Evolutionary conservation across 2,329 filamentous ascomycete species (phyloP).

Genomic region (Ceratocystis lukuohia): DNA sequence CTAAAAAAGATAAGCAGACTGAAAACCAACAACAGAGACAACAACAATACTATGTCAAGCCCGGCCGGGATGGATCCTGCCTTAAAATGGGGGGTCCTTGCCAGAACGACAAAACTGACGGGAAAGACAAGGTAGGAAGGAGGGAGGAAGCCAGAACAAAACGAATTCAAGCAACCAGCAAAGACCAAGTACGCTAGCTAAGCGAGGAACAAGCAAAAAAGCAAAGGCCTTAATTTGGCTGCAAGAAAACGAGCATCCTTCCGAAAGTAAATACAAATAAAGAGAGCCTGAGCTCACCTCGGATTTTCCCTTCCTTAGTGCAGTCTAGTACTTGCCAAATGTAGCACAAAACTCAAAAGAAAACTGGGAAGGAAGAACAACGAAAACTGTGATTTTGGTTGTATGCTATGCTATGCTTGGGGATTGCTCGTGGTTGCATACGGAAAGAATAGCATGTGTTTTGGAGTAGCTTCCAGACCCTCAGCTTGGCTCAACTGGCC

Average conservation of each 20-base stretch:
- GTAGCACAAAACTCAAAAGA: neutral
- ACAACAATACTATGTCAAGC: neutral
- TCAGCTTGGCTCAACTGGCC: neutral
- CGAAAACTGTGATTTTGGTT: neutral
- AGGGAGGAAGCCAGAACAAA: too few relatives aligned
- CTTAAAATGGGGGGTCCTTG: neutral
- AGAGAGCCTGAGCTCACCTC: neutral
- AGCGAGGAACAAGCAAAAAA: neutral
- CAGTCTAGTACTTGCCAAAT: neutral
- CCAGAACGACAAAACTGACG: neutral
- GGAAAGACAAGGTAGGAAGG: neutral
- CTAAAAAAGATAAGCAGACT: neutral
- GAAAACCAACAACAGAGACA: neutral
- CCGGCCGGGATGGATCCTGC: neutral
- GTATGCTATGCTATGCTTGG: neutral
- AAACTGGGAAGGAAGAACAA: neutral
- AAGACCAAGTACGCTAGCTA: neutral
- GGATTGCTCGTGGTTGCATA: neutral
- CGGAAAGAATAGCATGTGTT: neutral
- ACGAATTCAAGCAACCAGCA: too few relatives aligned
- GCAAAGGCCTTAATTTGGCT: neutral
- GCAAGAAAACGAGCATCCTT: neutral
- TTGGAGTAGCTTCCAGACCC: neutral
- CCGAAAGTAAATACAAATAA: neutral
- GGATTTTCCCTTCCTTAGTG: neutral